Base-by-base conservation (phyloP, 441 rosid species). In the Jatropha podagrica region DNA sequence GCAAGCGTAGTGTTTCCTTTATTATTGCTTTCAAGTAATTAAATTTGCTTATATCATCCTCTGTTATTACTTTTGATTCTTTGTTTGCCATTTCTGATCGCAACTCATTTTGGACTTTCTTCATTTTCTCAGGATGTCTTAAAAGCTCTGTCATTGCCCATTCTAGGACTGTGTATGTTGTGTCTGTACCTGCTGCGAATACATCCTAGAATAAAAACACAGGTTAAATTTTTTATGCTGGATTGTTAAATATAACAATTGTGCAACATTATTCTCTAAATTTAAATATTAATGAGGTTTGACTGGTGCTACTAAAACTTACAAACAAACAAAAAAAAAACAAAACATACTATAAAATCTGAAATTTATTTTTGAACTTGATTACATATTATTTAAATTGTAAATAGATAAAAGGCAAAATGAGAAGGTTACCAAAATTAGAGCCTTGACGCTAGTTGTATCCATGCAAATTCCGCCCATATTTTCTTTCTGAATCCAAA, bases 1-100 rank as follows among this genome's bases (percentile, higher is more conserved):
- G 88, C 70, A 88, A 65, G 11, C 92, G 82, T 17, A 87, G 75
- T 37, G 89, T 84, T 72, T 87, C 90, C 37, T 88, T 88, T 62
- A 86, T 79, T 8, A 86, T 83, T 37, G 84, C 68, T 62, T 83
- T 83, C 14, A 89, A 63, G 80, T 79, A 84, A 0, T 58, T 80
- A 72, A 87, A 72, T 37, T 81, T 42, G 2, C 55, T 27, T 0
- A 82, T 0, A 37, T 85, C 89, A 0, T 64, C 74, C 67, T 82
- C 82, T 0, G 79, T 68, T 46, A 87, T 75, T 17, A 7, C 44
- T 54, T 10, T 14, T 23, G 71, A 73, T 32, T 20, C 27, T 37
- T 82, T 78, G n/a, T 12, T 59, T 26, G 76, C 23, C 1, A 46
- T 26, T 20, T 66, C 40, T 63, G 51, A 48, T 52, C 80, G 68